Evolutionary conservation across 2,329 filamentous ascomycete species (phyloP).

Genomic region (Verticillium zaregamsianum): DNA sequence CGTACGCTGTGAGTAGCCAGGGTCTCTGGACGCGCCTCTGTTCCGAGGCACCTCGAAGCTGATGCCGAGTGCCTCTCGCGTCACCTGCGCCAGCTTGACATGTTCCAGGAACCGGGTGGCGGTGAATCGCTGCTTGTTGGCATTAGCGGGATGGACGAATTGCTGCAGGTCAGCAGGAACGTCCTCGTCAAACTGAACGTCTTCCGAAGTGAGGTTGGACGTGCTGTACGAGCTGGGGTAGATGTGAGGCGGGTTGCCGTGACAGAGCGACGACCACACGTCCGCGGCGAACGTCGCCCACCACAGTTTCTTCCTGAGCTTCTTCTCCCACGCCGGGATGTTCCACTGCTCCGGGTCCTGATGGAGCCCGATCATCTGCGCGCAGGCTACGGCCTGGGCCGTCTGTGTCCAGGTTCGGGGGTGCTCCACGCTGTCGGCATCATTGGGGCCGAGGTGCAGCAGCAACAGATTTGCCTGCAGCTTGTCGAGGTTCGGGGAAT

Average conservation of each 20-base stretch:
- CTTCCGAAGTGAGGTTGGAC: constrained; percentile 31
- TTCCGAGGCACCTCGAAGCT: constrained; percentile 23
- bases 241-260: constrained; percentile 43
- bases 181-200: constrained; percentile 37
- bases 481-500: constrained; percentile 40
- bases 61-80: constrained; percentile 27
- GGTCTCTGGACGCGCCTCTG: constrained; percentile 5
- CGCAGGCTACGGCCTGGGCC: constrained; percentile 37
- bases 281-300: constrained; percentile 39
- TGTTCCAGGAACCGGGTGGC: constrained; percentile 33
- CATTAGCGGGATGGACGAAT: constrained; percentile 28
- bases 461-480: constrained; percentile 43
- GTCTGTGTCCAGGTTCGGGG: constrained; percentile 39
- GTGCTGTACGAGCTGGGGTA: constrained; percentile 35
- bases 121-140: constrained; percentile 25
- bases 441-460: constrained; percentile 38
- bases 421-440: constrained; percentile 41
- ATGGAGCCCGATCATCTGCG: constrained; percentile 42
- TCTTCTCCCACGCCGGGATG: constrained; percentile 37
- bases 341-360: constrained; percentile 37
- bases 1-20: constrained; percentile 13
- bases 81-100: constrained; percentile 23
- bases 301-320: constrained; percentile 38
- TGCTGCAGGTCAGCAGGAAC: constrained; percentile 27
- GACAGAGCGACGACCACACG: constrained; percentile 40